Conservation (phyloP, 495 filamentous ascomycete species). For the Arthonia radiata region DNA sequence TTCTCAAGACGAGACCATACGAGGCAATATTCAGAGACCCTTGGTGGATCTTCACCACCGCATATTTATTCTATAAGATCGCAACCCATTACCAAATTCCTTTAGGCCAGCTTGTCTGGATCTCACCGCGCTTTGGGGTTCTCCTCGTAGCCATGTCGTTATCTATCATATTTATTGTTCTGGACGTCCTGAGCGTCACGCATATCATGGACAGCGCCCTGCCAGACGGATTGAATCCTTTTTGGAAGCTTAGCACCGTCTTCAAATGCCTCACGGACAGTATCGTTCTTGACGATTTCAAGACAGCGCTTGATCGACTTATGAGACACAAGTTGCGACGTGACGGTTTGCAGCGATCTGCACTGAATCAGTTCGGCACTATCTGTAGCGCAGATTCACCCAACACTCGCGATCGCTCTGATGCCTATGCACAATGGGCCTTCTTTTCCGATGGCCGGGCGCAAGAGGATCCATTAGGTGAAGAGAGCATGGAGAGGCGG, state of each 20-base stretch:
- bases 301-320: too few relatives aligned
- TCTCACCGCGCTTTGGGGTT: conserved; percentile 30
- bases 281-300: conserved; percentile 36
- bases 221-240: conserved; percentile 19
- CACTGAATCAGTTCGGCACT: too few relatives aligned
- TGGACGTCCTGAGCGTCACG: conserved; percentile 22
- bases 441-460: too few relatives aligned
- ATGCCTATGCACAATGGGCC: too few relatives aligned
- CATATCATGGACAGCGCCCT: too few relatives aligned
- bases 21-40: conserved; percentile 34
- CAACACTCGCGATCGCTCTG: too few relatives aligned
- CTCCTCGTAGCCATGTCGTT: conserved; percentile 29
- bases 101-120: conserved; percentile 19
- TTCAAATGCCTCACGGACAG: conserved; percentile 36
- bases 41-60: conserved; percentile 32
- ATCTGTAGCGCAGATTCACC: too few relatives aligned
- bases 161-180: conserved; percentile 8
- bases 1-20: conserved; percentile 22
- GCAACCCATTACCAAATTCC: conserved; percentile 26
- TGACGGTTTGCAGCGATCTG: too few relatives aligned
- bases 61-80: conserved; percentile 27
- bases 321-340: too few relatives aligned
- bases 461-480: too few relatives aligned
- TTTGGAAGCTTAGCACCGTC: conserved; percentile 27
- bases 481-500: too few relatives aligned